Evolutionary conservation across 352 stramenopile genomes (phyloP), one percentile per base, ranked within the genome.

Genomic region (Globisporangium megalacanthum): DNA sequence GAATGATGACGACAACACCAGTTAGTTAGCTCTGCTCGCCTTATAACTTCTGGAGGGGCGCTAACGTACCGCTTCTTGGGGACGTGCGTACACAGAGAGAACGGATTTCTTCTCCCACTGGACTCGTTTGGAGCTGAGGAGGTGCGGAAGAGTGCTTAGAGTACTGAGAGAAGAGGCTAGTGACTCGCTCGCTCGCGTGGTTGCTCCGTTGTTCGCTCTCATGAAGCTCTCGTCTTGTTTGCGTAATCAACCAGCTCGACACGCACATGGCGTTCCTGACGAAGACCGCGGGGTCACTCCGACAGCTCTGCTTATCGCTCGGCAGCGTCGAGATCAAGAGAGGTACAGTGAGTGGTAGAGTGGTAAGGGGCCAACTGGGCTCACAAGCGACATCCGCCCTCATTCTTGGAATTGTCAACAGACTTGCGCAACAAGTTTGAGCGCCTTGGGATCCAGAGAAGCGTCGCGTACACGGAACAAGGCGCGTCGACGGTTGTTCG

Each of bases 341-440:
- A 85, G 76, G 79, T 84, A 45, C 33, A 33, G 4, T 4, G 13
- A 1, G n/a, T 47, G 4, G 25, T 4, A 4, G 25, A 4, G 25
- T 29, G 25, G 25, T 29, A 29, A 29, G 4, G 25, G 25, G 4
- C 25, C 2, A 29, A 29, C 25, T 1, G 2, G 25, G 25, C 35
- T 45, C 9, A 55, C 50, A 35, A 22, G 22, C 6, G 31, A 29
- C 9, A 14, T n/a, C 17, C 3, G 22, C 25, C 4, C 4, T 29
- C 25, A 4, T 29, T 29, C 25, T 29, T 41, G 6, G 5, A 8
- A 4, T 29, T 53, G 35, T 41, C 10, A 22, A 13, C 6, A 89
- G 79, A 83, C 55, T 60, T 85, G 48, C 63, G 75, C 3, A 79
- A 73, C 49, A 89, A 87, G 54, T 81, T 89, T 56, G 68, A 86